These are phyloP conservation scores for Hypoxylon sp. DNA, from an alignment of 2,329 filamentous ascomycete species.

Conservation along the genomic window DNA sequence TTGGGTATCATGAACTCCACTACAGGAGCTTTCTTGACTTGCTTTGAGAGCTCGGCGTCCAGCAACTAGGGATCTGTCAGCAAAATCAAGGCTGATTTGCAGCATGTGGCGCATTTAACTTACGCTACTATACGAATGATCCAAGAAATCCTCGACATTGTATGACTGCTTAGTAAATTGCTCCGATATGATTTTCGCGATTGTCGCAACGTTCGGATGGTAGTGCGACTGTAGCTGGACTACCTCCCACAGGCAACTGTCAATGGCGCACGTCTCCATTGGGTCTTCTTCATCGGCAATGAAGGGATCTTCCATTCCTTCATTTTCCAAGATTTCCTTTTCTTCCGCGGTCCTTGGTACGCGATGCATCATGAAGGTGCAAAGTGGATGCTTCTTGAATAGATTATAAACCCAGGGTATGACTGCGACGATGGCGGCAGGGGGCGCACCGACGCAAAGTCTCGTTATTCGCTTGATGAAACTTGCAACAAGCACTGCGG, in stretches of 20 bases:
- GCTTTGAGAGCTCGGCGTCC: constrained; percentile 84
- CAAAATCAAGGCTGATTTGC: constrained; percentile 7
- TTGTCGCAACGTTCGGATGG: constrained; percentile 94
- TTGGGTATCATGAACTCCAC: constrained; percentile 96
- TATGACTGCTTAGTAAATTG: constrained; percentile 98
- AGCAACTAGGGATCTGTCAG: constrained; percentile 71
- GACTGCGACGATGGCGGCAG: constrained; percentile 87
- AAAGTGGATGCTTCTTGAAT: constrained; percentile 87
- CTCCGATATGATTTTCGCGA: constrained; percentile 93
- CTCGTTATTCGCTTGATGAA: constrained; percentile 95
- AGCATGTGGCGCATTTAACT: constrained; percentile 51
- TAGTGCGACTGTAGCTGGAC: constrained; percentile 92
- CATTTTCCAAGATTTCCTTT: constrained; percentile 69
- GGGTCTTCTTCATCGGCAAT: constrained; percentile 80
- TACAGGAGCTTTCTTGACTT: constrained; percentile 86
- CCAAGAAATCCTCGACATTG: constrained; percentile 95
- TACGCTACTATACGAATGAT: constrained; percentile 89
- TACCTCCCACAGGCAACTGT: constrained; percentile 95
- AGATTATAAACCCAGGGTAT: constrained; percentile 97
- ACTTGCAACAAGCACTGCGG: constrained; percentile 88
- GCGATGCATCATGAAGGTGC: constrained; percentile 96
- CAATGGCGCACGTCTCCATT: constrained; percentile 85
- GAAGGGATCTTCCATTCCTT: constrained; percentile 79
- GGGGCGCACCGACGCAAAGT: constrained; percentile 87
- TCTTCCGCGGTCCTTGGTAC: constrained; percentile 69